phyloP scores from a whole-genome alignment of 192 early-diverging fungal species.

The Coemansia brasiliensis region DNA sequence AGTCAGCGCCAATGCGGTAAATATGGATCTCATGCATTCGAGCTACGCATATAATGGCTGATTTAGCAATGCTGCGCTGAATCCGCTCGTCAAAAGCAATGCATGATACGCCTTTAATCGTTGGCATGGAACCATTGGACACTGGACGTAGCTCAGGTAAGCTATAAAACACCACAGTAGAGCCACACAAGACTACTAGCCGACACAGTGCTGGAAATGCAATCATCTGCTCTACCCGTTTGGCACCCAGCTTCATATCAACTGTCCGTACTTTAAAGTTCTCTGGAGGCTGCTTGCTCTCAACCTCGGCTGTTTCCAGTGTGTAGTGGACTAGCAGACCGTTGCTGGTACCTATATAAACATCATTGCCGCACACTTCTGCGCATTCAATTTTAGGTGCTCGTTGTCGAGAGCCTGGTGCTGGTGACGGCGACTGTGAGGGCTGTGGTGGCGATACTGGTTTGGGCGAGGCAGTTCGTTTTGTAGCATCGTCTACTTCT shows the following conservation, averaged over 20 bases:
- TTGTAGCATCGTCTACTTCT: not conserved
- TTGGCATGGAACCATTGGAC: conserved; percentile 11
- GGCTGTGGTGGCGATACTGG: not conserved
- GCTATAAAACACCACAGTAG: conserved; percentile 24
- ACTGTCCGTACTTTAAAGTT: conserved; percentile 15
- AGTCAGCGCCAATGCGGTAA: conserved; percentile 25
- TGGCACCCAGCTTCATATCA: conserved; percentile 26
- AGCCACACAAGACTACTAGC: conserved; percentile 42
- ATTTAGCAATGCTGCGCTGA: conserved; percentile 4
- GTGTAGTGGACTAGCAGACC: conserved; percentile 45
- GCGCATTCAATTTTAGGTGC: conserved; percentile 31
- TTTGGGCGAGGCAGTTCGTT: not conserved
- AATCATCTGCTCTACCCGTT: conserved; percentile 47
- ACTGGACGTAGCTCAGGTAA: conserved; percentile 30
- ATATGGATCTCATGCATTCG: conserved; percentile 38
- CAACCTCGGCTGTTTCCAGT: conserved; percentile 17
- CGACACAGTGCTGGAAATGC: conserved; percentile 30
- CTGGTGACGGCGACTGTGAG: conserved; percentile 2
- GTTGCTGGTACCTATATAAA: conserved; percentile 44
- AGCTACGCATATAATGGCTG: conserved; percentile 38
- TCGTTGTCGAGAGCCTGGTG: not conserved
- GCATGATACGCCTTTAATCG: conserved; percentile 44
- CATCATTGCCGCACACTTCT: conserved; percentile 26
- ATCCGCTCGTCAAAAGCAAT: conserved; percentile 41
- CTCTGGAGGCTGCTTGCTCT: conserved; percentile 9